These are phyloP conservation scores for Sergeia podlipaevii DNA, from an alignment of 208 protist species.

Conservation along the genomic window DNA sequence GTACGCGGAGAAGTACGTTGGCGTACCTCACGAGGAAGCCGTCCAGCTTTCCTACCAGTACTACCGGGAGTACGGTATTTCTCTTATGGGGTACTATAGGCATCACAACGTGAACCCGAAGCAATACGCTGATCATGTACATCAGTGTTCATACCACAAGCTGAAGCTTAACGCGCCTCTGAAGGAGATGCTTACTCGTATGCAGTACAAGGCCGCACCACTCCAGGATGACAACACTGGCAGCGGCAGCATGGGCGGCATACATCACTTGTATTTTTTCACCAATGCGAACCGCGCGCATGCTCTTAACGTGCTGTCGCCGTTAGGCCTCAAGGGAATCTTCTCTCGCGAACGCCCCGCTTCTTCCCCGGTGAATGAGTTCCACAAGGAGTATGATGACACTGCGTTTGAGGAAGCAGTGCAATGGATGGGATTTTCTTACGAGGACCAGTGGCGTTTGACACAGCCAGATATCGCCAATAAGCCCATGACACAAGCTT, in stretches of 20 bases:
- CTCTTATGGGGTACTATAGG: constrained; percentile 49
- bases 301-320: constrained; percentile 37
- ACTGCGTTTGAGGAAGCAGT: constrained; percentile 25
- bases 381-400: constrained; percentile 21
- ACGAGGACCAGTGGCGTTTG: constrained; percentile 75
- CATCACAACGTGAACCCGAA: constrained; percentile 50
- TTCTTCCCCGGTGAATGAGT: constrained; percentile 19
- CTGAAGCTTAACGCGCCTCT: constrained; percentile 32
- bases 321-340: constrained; percentile 40
- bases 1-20: constrained; percentile 25
- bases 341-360: constrained; percentile 26
- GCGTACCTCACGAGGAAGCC: constrained; percentile 30
- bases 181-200: constrained; percentile 43
- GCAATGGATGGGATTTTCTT: constrained; percentile 56
- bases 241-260: not conserved
- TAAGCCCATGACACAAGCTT: constrained; percentile 61
- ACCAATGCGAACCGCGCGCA: constrained; percentile 65
- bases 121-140: constrained; percentile 62
- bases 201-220: constrained; percentile 16
- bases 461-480: constrained; percentile 53
- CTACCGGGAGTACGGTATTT: constrained; percentile 62
- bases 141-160: constrained; percentile 55
- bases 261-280: constrained; percentile 66
- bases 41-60: constrained; percentile 20
- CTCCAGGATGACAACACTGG: not conserved